These are phyloP conservation scores for Pyrus pyrifolia DNA, from an alignment of 306 rosid species.

Conservation along the genomic window DNA sequence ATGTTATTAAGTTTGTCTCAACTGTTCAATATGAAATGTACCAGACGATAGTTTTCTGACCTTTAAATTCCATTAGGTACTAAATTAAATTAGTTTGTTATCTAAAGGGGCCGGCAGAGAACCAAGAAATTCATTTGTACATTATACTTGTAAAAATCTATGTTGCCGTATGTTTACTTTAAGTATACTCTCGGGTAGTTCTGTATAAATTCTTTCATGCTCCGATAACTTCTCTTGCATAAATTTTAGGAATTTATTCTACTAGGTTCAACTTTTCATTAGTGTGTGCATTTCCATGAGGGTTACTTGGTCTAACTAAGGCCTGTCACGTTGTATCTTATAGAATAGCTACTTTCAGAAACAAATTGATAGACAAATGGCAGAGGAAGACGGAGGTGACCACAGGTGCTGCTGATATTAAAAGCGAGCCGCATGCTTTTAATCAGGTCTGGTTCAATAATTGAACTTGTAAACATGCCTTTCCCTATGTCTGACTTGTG, in stretches of 20 bases:
- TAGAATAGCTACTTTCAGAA: slow-evolving; percentile 63
- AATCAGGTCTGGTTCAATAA: slow-evolving; percentile 58
- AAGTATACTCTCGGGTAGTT: background rate
- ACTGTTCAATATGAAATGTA: too few species aligned
- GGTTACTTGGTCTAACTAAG: background rate
- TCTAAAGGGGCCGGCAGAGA: background rate
- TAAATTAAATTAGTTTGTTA: background rate
- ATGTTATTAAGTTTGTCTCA: too few species aligned
- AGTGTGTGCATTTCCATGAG: background rate
- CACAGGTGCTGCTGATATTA: slow-evolving; percentile 81
- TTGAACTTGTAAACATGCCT: slow-evolving; percentile 6
- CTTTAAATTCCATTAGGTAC: background rate
- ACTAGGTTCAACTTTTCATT: too few species aligned
- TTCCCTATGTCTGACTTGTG: slow-evolving; percentile 10
- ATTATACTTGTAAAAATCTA: background rate
- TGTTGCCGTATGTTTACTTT: too few species aligned
- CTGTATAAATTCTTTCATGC: background rate
- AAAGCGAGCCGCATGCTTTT: slow-evolving; percentile 71
- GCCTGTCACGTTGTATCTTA: slow-evolving; percentile 29
- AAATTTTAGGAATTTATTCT: background rate
- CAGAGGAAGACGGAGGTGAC: slow-evolving; percentile 83
- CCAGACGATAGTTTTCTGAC: too few species aligned
- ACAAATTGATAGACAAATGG: slow-evolving; percentile 83
- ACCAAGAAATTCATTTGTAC: background rate
- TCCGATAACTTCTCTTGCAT: background rate